Percentiles rank a stretch among this genome's conserved stretches.
Conservation (phyloP, 257 asterid genomes). For the Paraleonurus japonicus region DNA sequence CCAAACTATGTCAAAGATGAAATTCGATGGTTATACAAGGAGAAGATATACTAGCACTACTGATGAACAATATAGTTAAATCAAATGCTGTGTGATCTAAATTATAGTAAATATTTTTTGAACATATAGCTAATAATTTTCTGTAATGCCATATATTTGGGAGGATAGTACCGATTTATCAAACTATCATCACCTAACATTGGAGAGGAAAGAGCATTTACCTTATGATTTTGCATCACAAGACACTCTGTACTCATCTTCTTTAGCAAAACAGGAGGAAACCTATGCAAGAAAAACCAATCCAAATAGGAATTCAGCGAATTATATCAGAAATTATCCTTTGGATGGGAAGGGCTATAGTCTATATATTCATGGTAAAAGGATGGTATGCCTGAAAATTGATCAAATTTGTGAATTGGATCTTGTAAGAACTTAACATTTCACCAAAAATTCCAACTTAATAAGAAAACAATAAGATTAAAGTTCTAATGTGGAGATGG, state of each 20-base stretch:
- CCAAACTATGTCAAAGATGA: conserved; percentile 51
- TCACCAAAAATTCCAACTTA: not conserved
- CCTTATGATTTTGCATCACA: conserved; percentile 71
- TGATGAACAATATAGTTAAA: not conserved
- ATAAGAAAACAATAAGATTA: not conserved
- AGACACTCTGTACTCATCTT: conserved; percentile 73
- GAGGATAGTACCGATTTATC: not conserved
- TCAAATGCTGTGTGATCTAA: not conserved
- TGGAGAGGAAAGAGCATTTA: conserved; percentile 29
- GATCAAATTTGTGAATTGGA: not conserved
- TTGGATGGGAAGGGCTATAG: not conserved
- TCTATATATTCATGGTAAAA: not conserved
- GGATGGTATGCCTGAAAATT: not conserved
- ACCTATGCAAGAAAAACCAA: conserved; percentile 38
- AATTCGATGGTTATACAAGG: conserved; percentile 8
- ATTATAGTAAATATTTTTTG: not conserved
- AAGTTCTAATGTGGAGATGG: not conserved
- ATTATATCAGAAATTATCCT: not conserved
- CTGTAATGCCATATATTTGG: not conserved
- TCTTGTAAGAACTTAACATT: not conserved
- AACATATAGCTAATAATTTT: not conserved
- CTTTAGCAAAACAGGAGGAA: conserved; percentile 64
- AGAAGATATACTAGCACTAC: not conserved
- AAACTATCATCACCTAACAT: not conserved
- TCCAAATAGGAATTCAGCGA: not conserved